Percentiles rank a stretch among this genome's conserved stretches.
These are phyloP conservation scores for Diplocarpon mali DNA, from an alignment of 2,329 filamentous ascomycete species.

Conservation along the genomic window DNA sequence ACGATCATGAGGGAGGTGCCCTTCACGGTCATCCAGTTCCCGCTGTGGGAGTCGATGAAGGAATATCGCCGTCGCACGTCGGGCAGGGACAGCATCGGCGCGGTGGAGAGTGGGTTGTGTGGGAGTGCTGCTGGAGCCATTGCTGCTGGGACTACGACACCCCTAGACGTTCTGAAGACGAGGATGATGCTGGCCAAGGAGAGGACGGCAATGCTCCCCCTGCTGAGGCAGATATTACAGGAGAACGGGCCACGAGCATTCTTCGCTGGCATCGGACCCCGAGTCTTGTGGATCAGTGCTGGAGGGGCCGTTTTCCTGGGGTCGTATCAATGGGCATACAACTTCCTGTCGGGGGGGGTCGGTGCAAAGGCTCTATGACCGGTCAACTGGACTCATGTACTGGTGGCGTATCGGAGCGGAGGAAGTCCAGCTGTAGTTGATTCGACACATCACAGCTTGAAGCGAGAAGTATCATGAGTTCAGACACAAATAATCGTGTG, in stretches of 20 bases:
- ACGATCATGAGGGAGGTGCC: constrained; percentile 94
- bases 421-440: not conserved
- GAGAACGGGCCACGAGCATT: constrained; percentile 57
- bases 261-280: constrained; percentile 66
- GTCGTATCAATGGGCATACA: constrained; percentile 82
- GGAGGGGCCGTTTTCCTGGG: constrained; percentile 92
- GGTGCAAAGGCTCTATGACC: not conserved
- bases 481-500: too few relatives aligned
- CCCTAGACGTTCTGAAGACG: constrained; percentile 93
- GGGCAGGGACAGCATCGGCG: constrained; percentile 43
- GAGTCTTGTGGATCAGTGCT: constrained; percentile 89
- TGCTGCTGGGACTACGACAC: constrained; percentile 81
- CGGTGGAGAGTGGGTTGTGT: constrained; percentile 71
- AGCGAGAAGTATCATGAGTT: too few relatives aligned
- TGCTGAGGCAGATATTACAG: constrained; percentile 54
- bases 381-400: constrained; percentile 10
- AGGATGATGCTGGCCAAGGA: constrained; percentile 81
- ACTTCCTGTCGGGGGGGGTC: constrained; percentile 42
- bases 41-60: constrained; percentile 92
- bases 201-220: constrained; percentile 43
- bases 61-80: constrained; percentile 44
- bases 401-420: constrained; percentile 13
- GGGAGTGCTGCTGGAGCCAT: constrained; percentile 76
- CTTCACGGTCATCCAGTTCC: constrained; percentile 95
- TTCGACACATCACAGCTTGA: too few relatives aligned